Conservation (phyloP, 352 stramenopile genomes). For the Discostella stelligera region DNA sequence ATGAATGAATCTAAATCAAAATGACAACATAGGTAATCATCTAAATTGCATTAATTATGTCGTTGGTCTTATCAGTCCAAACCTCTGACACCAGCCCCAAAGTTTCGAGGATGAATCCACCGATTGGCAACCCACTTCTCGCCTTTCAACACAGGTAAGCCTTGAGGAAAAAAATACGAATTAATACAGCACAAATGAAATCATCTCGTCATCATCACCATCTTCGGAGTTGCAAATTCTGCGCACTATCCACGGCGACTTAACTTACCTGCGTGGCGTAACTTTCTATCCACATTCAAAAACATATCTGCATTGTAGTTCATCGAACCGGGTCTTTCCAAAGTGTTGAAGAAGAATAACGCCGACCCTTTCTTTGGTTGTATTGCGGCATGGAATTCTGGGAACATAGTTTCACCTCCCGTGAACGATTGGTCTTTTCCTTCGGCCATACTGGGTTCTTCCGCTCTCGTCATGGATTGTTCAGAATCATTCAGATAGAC, state of each 20-base stretch:
- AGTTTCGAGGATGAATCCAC: conserved; percentile 53
- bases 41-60: no score
- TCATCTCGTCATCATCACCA: no score
- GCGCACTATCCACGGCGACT: no score
- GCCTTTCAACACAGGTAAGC: conserved; percentile 37
- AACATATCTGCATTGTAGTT: conserved; percentile 45
- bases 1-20: no score
- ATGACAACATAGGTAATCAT: no score
- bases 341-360: conserved; percentile 56
- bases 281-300: conserved; percentile 37
- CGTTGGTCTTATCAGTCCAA: conserved; percentile 3
- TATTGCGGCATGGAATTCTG: conserved; percentile 20
- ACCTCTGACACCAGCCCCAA: conserved; percentile 36
- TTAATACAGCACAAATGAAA: no score
- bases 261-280: conserved; percentile 39
- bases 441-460: conserved; percentile 8
- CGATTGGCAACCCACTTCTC: conserved; percentile 58
- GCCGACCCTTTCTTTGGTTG: conserved; percentile 30
- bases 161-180: background rate
- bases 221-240: no score
- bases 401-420: conserved; percentile 28
- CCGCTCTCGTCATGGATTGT: background rate
- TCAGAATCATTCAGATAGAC: conserved; percentile 47
- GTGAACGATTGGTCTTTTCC: conserved; percentile 16
- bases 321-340: conserved; percentile 38